Base-by-base conservation (phyloP, 768 basidiomycete genomes). In the Xerocomellus intermedius region DNA sequence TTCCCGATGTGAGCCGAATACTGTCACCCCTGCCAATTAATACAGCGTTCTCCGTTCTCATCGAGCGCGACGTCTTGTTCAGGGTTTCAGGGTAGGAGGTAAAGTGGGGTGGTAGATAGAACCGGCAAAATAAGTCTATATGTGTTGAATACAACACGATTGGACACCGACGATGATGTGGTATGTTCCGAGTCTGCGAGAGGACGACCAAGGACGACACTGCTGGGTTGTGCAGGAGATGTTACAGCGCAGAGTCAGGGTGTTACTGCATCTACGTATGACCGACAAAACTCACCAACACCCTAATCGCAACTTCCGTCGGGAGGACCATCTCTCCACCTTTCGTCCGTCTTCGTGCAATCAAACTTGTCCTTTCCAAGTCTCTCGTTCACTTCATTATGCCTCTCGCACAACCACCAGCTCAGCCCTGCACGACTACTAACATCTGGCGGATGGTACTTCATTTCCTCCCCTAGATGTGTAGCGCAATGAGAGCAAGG, bases 351-450 rank as follows among this genome's bases (percentile, higher is more conserved):
- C 68, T 82, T 91, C 33, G 73, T 66, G 69, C 96, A 98, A 69
- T 93, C 85, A 72, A 98, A 98, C 50, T 42, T 69, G 54, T 78
- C 77, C 79, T 97, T 98, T 39, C 94, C 93, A 33, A 98, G 74
- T 70, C 85, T 83, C 68, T 79, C 78, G 65, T 96, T 98, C 53
- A 98, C 94, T 66, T 89, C 88, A 65, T 98, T 98, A 69, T 98
- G 96, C 63, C 89, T 77, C 72, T 89, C 82, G 66, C 96, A 98
- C 58, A 98, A 77, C 95, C 94, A 98, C 63, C 76, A 75, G 64
- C 87, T 89, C 64, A 98, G 72, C 48, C 75, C 80, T 2, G 73
- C 74, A 54, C 90, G 77, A 43, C 84, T 81, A 58, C 82, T 86
- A 19, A 96, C 90, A 64, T 94, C 87, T 3, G 93, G 93, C 28